Evolutionary conservation across 148 eudicot genomes (phyloP).

Genomic region (Persicaria tinctoria): DNA sequence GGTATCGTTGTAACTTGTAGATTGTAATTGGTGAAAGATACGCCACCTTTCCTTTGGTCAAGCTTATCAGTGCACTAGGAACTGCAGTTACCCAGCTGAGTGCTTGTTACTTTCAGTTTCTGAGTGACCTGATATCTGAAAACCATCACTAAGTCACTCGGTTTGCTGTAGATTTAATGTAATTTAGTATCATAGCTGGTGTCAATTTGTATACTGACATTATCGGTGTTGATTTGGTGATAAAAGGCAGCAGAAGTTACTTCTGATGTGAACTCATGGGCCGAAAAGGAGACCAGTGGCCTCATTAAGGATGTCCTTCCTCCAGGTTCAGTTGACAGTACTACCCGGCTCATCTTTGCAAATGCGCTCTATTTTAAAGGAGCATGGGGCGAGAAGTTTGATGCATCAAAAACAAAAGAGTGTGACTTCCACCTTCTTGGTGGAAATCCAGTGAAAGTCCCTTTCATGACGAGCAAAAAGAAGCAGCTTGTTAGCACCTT

Average conservation of each 20-base stretch:
- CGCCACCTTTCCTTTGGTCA: not conserved
- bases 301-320: constrained; percentile 81
- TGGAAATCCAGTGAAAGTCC: constrained; percentile 54
- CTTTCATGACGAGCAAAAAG: constrained; percentile 86
- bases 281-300: constrained; percentile 71
- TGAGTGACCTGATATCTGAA: not conserved
- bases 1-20: not conserved
- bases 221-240: constrained; percentile 17
- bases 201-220: not conserved
- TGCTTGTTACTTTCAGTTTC: not conserved
- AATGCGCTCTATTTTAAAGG: constrained; percentile 89
- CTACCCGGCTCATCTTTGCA: constrained; percentile 69
- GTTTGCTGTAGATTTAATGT: not conserved
- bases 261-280: constrained; percentile 70
- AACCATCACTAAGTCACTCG: not conserved
- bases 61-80: not conserved
- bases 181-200: not conserved
- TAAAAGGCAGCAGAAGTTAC: constrained; percentile 60
- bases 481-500: constrained; percentile 37
- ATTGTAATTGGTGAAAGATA: no score
- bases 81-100: not conserved
- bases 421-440: constrained; percentile 56
- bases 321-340: constrained; percentile 50
- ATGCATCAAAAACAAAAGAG: constrained; percentile 50
- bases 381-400: constrained; percentile 70